phyloP scores from a whole-genome alignment of 805 yeast species.

The Sugiyamaella floridensis region DNA sequence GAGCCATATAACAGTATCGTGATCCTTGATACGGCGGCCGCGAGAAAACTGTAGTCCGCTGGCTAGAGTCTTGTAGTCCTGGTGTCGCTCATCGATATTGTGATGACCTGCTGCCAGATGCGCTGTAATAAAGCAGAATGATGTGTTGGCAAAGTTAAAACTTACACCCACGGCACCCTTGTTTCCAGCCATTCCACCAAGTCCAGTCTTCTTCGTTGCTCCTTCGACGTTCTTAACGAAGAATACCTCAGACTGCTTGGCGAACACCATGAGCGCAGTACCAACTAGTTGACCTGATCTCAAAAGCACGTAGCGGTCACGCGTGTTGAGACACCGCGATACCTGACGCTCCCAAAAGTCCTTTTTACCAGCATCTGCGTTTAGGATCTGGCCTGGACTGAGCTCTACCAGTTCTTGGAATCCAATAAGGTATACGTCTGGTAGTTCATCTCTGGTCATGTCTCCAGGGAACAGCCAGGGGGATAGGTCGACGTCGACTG shows the following conservation, averaged over 20 bases:
- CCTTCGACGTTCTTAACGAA: slow-evolving; percentile 81
- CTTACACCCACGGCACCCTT: slow-evolving; percentile 95
- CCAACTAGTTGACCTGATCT: slow-evolving; percentile 93
- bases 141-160: slow-evolving; percentile 71
- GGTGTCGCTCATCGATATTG: slow-evolving; percentile 77
- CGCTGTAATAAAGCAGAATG: slow-evolving; percentile 78
- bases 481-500: slow-evolving; percentile 50
- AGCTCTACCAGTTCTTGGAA: slow-evolving; percentile 91
- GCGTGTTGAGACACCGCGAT: slow-evolving; percentile 52
- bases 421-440: slow-evolving; percentile 84
- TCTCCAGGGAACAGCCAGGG: slow-evolving; percentile 73
- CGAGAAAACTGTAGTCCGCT: slow-evolving; percentile 74
- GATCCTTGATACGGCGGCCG: slow-evolving; percentile 68
- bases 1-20: slow-evolving; percentile 84
- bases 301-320: slow-evolving; percentile 52
- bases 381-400: slow-evolving; percentile 83
- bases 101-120: slow-evolving; percentile 90
- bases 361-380: slow-evolving; percentile 74
- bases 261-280: slow-evolving; percentile 65
- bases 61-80: slow-evolving; percentile 69
- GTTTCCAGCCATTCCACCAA: slow-evolving; percentile 96
- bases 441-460: slow-evolving; percentile 21
- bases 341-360: slow-evolving; percentile 72
- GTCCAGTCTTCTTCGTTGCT: slow-evolving; percentile 88
- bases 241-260: slow-evolving; percentile 50